Evolutionary conservation across 768 basidiomycete genomes (phyloP), one percentile per base, ranked within the genome.

Genomic region (Clitopilus hobsonii): DNA sequence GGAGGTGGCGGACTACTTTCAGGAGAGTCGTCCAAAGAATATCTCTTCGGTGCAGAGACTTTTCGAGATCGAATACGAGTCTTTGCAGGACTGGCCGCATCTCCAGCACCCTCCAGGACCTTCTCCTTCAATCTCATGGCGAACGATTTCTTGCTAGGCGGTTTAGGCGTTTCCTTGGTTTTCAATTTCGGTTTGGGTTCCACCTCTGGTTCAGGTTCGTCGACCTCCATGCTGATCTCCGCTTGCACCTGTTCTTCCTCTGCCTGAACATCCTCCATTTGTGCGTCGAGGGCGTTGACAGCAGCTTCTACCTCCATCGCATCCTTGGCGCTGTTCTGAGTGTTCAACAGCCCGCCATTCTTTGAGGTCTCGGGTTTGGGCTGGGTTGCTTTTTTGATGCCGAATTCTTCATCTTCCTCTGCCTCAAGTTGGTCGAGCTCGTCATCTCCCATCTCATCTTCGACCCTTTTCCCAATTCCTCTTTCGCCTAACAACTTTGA

Each of bases 401-500:
- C 50, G 4, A 26, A 47, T 48, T 54, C 57, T 38, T 56, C 57
- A 10, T 63, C 61, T 4, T 64, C 65, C 16, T 59, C 63, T 20
- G 60, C 59, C 38, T 65, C 65, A 13, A 67, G 60, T 18, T 58
- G 59, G 24, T 62, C 58, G 28, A 64, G 26, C 27, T 67, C 67
- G 2, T 67, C 65, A n/a, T 59, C 59, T 47, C 58, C 63, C 18
- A 71, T 56, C 51, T 45, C 25, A 20, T 60, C 54, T 52, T 68
- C 67, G 30, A 65, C 58, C 7, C 58, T 60, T 1, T 68, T 63
- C 22, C 71, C 71, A 5, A 79, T 62, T 0, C 77, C 74, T 11
- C 77, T 59, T 53, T 76, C 71, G 1, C 76, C 80, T 0, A 83
- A 64, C 30, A 74, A 55, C 23, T 60, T 60, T 30, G 74, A 74